Base-by-base conservation (phyloP, 371 early-diverging fungal species). In the Thermomucor indicae-seudaticae region DNA sequence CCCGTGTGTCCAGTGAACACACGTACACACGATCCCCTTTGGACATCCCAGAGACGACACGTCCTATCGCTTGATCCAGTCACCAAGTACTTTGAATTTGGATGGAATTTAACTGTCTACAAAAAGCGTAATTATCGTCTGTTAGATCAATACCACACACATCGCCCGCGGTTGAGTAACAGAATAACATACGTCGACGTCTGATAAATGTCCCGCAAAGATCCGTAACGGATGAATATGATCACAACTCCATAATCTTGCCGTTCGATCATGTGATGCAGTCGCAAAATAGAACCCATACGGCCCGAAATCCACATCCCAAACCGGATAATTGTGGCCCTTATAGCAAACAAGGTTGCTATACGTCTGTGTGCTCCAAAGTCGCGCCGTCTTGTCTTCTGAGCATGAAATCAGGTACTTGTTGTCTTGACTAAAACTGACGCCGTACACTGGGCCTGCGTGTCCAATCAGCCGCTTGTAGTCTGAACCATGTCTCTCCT, bases 321-420 rank as follows among this genome's bases (percentile, higher is more conserved):
- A 99, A 4, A 99, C 81, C 11, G 99, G 99, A 64, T 95, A 96
- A 64, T 92, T 95, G 75, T 99, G 99, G 23, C 97, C 96, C 64
- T 90, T 91, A 79, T 98, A 99, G 38, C 86, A 83, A 12, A 91
- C 98, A 6, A 99, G 58, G 58, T 93, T 93, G 24, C 88, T 80
- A 51, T 79, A 86, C 6, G 97, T 91, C 35, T 93, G 92, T 24
- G 93, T 72, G 61, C 90, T 91, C 99, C 99, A 99, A 40, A 99
- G 70, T 11, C 99, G 89, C 7, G 92, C 92, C 39, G 99, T 97
- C 57, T 87, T 83, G 64, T 99, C 99, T 67, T 95, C 95, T 2
- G 98, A 97, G 47, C 92, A 86, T 3, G 97, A 92, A 23, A 99
- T 64, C 22, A 99, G 72, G 57, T 89, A 96, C 48, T 85, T 80